Percentiles rank a stretch among this genome's conserved stretches.
phyloP scores from a whole-genome alignment of 192 early-diverging fungal genomes.

The Entomortierella lignicola region DNA sequence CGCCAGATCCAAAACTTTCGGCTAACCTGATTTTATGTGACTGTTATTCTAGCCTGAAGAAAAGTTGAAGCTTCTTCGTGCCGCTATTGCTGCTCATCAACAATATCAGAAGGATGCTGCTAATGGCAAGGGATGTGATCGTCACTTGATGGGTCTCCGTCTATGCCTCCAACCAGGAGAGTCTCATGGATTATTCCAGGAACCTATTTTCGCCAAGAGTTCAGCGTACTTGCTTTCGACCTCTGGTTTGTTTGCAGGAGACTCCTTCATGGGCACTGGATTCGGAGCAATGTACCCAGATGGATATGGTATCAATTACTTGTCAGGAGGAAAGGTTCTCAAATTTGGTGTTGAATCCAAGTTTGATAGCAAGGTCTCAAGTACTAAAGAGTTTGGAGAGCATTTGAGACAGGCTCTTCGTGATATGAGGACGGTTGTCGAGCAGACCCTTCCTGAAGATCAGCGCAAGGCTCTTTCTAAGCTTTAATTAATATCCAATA shows the following conservation, averaged over 20 bases:
- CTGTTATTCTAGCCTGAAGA: conserved; percentile 53
- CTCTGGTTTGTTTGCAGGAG: conserved; percentile 77
- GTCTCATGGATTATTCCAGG: conserved; percentile 61
- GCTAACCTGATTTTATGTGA: background rate
- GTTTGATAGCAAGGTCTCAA: conserved; percentile 26
- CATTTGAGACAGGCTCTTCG: conserved; percentile 31
- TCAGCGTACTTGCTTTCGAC: conserved; percentile 81
- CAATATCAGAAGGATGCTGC: conserved; percentile 76
- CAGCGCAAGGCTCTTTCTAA: conserved; percentile 38
- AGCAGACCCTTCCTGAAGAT: conserved; percentile 42
- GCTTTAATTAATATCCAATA: no score
- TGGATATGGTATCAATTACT: conserved; percentile 92
- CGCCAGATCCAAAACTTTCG: no score
- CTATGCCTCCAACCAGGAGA: conserved; percentile 61
- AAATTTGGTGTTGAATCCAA: conserved; percentile 90
- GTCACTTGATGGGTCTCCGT: conserved; percentile 85
- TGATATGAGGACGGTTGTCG: conserved; percentile 38
- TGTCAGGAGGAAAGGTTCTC: conserved; percentile 69
- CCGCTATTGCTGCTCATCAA: conserved; percentile 74
- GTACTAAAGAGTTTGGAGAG: conserved; percentile 39
- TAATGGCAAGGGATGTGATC: conserved; percentile 84
- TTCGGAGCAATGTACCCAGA: conserved; percentile 86
- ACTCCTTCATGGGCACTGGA: conserved; percentile 79
- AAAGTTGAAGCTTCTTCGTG: conserved; percentile 70
- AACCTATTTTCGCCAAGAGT: conserved; percentile 76